phyloP scores from a whole-genome alignment of 2,329 filamentous ascomycete species.

The Penicillium brevicompactum region DNA sequence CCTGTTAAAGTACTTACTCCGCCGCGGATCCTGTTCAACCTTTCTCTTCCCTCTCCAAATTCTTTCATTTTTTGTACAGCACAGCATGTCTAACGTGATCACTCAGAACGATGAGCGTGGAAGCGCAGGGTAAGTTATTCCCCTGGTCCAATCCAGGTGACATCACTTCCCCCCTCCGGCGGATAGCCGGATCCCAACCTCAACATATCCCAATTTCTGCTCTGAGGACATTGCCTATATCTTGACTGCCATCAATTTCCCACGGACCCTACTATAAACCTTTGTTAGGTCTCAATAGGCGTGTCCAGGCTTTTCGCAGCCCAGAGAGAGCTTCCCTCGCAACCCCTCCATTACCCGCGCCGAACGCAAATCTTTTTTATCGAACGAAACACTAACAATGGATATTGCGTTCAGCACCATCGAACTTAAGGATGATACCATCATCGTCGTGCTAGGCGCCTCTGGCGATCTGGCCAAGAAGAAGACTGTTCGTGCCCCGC shows the following conservation, averaged over 20 bases:
- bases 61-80: conserved; percentile 17
- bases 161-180: conserved; percentile 38
- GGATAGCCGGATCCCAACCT: conserved; percentile 11
- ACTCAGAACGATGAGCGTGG: conserved; percentile 53
- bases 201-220: conserved; percentile 6
- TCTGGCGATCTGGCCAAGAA: conserved; percentile 99
- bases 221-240: not conserved
- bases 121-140: conserved; percentile 54
- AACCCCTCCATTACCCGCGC: conserved; percentile 20
- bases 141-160: conserved; percentile 32
- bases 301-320: not conserved
- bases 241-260: not conserved
- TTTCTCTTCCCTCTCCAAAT: conserved; percentile 16
- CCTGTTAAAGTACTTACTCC: conserved; percentile 35
- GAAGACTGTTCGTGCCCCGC: conserved; percentile 76
- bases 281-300: not conserved
- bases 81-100: conserved; percentile 54
- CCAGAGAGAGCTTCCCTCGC: conserved; percentile 12
- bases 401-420: conserved; percentile 63
- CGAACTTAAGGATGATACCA: conserved; percentile 98
- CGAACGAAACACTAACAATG: conserved; percentile 36
- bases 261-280: not conserved
- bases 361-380: conserved; percentile 17
- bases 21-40: conserved; percentile 30
- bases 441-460: conserved; percentile 93